phyloP scores from a whole-genome alignment of 805 yeast genomes.

The Cyberlindnera saturnus region DNA sequence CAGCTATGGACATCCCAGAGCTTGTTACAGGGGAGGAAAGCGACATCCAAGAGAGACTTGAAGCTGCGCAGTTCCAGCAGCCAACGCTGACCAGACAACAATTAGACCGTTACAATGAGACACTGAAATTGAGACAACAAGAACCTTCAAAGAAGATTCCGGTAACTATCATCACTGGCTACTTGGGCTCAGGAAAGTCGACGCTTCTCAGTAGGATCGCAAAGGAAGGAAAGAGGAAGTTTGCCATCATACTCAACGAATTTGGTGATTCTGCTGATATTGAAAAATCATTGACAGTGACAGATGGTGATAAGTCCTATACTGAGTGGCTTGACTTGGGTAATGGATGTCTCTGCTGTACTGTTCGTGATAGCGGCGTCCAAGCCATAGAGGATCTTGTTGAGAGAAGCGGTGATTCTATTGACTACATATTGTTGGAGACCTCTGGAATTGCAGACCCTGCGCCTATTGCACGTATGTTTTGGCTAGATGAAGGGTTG shows the following conservation, averaged over 20 bases:
- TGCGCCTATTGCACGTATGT: constrained; percentile 94
- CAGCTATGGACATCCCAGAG: constrained; percentile 19
- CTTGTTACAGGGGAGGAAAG: constrained; percentile 22
- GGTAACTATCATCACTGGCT: constrained; percentile 89
- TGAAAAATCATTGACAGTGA: constrained; percentile 77
- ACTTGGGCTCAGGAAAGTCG: constrained; percentile 90
- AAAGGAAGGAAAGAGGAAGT: constrained; percentile 55
- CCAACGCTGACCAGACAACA: constrained; percentile 12
- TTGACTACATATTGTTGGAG: constrained; percentile 88
- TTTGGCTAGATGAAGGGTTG: constrained; percentile 92
- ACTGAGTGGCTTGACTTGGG: constrained; percentile 97
- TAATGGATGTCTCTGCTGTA: constrained; percentile 94
- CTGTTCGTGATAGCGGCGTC: constrained; percentile 93
- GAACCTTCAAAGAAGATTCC: constrained; percentile 53
- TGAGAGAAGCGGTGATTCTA: constrained; percentile 59
- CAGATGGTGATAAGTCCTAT: constrained; percentile 45
- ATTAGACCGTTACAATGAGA: constrained; percentile 13
- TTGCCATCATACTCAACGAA: constrained; percentile 90
- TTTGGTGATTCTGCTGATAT: constrained; percentile 88
- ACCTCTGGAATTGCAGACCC: constrained; percentile 98
- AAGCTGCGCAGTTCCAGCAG: constrained; percentile 11
- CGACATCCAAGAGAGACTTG: constrained; percentile 14
- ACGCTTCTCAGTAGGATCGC: constrained; percentile 77
- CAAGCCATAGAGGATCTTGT: constrained; percentile 87
- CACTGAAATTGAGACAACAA: constrained; percentile 9